Evolutionary conservation across 306 rosid species (phyloP), one percentile per base, ranked within the genome.

Genomic region (Cicer cuneatum): DNA sequence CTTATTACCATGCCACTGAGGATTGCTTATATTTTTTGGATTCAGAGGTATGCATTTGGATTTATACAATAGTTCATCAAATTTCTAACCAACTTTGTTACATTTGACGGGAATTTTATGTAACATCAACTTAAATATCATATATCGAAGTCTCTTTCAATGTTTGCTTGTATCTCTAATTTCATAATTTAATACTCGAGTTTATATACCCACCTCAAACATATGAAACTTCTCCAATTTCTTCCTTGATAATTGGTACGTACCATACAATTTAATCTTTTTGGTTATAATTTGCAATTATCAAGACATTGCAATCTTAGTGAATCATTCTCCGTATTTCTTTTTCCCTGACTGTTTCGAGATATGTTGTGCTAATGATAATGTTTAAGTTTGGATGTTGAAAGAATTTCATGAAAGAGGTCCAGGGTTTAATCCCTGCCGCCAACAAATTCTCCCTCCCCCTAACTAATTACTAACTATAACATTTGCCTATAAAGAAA

Each of bases 11-110:
- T 83, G 86, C 83, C 47, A 46, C 53, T 33, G 90, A 91, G 66
- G 84, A 91, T 81, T 94, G 86, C 88, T 83, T 94, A 68, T 94
- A 91, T 84, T 80, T 94, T 75, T 89, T 90, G 78, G 98, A 94
- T 80, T 89, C 98, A 71, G 97, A 94, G 98, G 98, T 91, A 79
- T 77, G 81, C 41, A 41, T 79, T 82, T 74, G 37, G 59, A 75
- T 66, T 21, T 51, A 41, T 62, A 38, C 42, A 11, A 19, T 37
- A 58, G 37, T 51, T 66, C 8, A 56, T 59, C 41, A 37, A 10
- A 72, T 41, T 71, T 66, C 47, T 45, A 46, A 49, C 42, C 21
- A 21, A 14, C 29, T 47, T 83, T 43, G 45, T 43, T 40, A 47
- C 13, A 62, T 64, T 33, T 40, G 67, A 70, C 70, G 62, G 43